Evolutionary conservation across 1,284 basidiomycete genomes (phyloP).

Genomic region (Schizophyllum commune): DNA sequence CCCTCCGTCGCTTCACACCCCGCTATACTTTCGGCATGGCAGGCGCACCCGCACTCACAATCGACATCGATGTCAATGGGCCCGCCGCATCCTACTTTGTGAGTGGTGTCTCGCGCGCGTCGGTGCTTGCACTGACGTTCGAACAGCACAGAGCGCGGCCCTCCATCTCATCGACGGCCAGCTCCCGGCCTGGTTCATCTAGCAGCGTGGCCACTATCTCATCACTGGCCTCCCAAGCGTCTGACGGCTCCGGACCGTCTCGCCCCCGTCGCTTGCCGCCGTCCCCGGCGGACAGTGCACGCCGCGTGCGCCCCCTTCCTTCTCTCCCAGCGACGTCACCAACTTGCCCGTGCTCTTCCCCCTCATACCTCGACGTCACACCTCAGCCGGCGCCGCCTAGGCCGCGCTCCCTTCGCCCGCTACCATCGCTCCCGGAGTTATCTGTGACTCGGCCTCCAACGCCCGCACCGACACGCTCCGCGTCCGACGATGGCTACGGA

Average conservation of each 20-base stretch:
- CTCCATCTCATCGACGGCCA: slow-evolving; percentile 9
- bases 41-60: neutral
- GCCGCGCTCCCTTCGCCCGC: neutral
- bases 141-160: slow-evolving; percentile 16
- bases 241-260: neutral
- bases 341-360: neutral
- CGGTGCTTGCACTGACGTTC: neutral
- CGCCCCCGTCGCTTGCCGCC: neutral
- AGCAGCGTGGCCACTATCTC: slow-evolving; percentile 15
- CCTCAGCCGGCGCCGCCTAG: neutral
- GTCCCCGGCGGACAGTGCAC: neutral
- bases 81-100: neutral
- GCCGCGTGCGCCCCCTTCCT: neutral
- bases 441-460: neutral
- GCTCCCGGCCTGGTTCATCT: slow-evolving; percentile 9
- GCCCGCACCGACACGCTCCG: neutral
- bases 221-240: slow-evolving; percentile 11
- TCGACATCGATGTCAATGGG: neutral
- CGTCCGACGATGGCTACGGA: neutral
- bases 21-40: neutral
- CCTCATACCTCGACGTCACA: neutral
- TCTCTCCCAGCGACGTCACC: neutral
- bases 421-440: neutral
- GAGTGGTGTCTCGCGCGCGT: neutral
- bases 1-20: neutral